Evolutionary conservation across 192 early-diverging fungal species (phyloP), one percentile per base, ranked within the genome.

Genomic region (Allomyces javanicus): DNA sequence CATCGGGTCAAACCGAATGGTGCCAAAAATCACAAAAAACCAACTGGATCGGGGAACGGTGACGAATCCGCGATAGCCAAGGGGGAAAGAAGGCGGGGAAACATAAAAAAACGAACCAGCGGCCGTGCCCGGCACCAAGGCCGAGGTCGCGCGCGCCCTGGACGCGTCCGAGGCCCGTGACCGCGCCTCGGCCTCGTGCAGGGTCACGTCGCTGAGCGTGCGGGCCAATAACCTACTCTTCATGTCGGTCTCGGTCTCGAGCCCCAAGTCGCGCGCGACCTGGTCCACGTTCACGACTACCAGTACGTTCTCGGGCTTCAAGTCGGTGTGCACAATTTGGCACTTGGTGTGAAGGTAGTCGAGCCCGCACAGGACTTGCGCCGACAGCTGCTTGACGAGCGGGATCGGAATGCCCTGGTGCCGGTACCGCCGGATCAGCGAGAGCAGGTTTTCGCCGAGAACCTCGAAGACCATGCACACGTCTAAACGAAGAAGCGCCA

Each of bases 381-480:
- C 85, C 9, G 87, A 78, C 64, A 99, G 88, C 62, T 93, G 87
- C 72, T 90, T 91, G 64, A 99, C 96, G 45, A 96, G 79, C 40
- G 79, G 79, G 4, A 85, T 66, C 1, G 94, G 92, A 22, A 99
- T 86, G 3, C 96, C 96, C 24, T 83, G 80, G 70, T 89, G 83
- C 62, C 81, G 79, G 70, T 90, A 89, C 40, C 84, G 80, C 64
- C 88, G 83, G 64, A 99, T 91, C 68, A 99, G 74, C 21, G 86
- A 89, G 55, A 99, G 73, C 44, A 99, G 77, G 63, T 94, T 99
- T 66, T 94, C 94, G 44, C 96, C 96, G 33, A 99, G 75, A 0
- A 96, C 92, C 72, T 99, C 96, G 76, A 99, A 96, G 7, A 90
- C 89, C 93, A 99, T 99, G 71, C 89, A 90, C 19, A 99, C 87